Evolutionary conservation across 2,329 filamentous ascomycete species (phyloP), one percentile per base, ranked within the genome.

Genomic region (Aurifilum marmelostoma): DNA sequence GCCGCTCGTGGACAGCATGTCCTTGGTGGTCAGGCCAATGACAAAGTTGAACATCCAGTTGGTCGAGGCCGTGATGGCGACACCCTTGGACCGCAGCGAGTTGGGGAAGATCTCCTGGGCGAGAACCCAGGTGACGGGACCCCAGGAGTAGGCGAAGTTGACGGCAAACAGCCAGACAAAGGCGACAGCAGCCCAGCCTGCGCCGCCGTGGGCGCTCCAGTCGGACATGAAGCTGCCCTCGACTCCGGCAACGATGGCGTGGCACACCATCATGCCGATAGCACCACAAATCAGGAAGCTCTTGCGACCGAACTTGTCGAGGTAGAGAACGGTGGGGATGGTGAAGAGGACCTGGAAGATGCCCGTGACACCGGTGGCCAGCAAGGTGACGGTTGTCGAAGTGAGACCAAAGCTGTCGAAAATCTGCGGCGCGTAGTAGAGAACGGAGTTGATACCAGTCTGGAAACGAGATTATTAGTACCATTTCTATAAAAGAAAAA

Each of bases 61-160:
- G 18, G 72, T 73, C 6, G 73, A 72, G 8, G 73, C 72, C 4
- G 72, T 69, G 18, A 75, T 63, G 3, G 71, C 71, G 16, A 75
- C 73, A 39, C 74, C 73, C 52, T 72, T 71, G 24, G 73, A 73
- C 14, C 73, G 74, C 18, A 71, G 69, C 50, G 72, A 72, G 37
- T 74, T 73, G 21, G 74, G 73, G 72, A 74, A 75, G n/a, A 74
- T 71, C 67, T 80, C 74, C 50, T 69, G 67, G 5, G 69, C 59
- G 9, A 72, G 18, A 9, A 69, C 69, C 76, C 76, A 79, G 18
- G 76, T 59, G 34, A 78, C 76, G 2, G 79, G 79, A 68, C 77
- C 77, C 77, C 77, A 79, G 34, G 76, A 78, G 72, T 79, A 79
- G n/a, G 76, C 77, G 64, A 79, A 79, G 69, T 78, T 76, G 39